A percentile compares a stretch with the other conserved stretches of the same genome.
phyloP scores from a whole-genome alignment of 1,139 yeast genomes.

The Yamadazyma sp. region DNA sequence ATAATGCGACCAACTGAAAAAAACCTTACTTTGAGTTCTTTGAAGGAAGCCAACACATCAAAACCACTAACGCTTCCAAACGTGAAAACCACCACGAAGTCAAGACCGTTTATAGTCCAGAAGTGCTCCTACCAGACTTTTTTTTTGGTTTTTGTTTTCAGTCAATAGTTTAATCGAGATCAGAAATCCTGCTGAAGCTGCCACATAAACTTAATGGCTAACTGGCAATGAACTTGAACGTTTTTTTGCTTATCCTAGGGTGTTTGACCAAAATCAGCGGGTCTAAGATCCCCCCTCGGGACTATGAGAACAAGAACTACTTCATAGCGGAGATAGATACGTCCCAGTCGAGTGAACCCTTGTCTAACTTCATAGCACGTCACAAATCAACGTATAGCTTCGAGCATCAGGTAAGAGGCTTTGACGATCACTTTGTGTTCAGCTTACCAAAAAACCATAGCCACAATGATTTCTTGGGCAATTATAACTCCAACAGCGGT shows the following conservation, averaged over 20 bases:
- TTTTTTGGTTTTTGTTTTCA: not conserved
- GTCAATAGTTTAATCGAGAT: not conserved
- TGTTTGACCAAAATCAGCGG: slow-evolving; percentile 8
- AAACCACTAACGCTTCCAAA: not conserved
- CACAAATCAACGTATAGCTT: slow-evolving; percentile 39
- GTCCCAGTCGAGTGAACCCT: slow-evolving; percentile 23
- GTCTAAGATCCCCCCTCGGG: slow-evolving; percentile 28
- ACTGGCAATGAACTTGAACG: slow-evolving; percentile 5
- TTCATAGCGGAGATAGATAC: slow-evolving; percentile 59
- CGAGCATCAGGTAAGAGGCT: slow-evolving; percentile 61
- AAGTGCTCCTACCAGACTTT: too few species aligned
- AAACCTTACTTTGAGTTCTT: not conserved
- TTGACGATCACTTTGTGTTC: slow-evolving; percentile 62
- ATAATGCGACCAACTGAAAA: not conserved
- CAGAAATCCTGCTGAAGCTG: too few species aligned
- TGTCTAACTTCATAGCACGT: slow-evolving; percentile 29
- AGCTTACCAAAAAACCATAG: slow-evolving; percentile 45
- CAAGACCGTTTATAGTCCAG: too few species aligned
- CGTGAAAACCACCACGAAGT: too few species aligned
- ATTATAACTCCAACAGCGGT: slow-evolving; percentile 31
- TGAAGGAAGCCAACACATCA: not conserved
- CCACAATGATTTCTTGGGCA: slow-evolving; percentile 37
- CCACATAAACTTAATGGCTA: not conserved
- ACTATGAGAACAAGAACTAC: slow-evolving; percentile 46
- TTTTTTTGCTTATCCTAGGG: slow-evolving; percentile 6